phyloP scores from a whole-genome alignment of 345 rosid genomes.

The Cardamine occulta region DNA sequence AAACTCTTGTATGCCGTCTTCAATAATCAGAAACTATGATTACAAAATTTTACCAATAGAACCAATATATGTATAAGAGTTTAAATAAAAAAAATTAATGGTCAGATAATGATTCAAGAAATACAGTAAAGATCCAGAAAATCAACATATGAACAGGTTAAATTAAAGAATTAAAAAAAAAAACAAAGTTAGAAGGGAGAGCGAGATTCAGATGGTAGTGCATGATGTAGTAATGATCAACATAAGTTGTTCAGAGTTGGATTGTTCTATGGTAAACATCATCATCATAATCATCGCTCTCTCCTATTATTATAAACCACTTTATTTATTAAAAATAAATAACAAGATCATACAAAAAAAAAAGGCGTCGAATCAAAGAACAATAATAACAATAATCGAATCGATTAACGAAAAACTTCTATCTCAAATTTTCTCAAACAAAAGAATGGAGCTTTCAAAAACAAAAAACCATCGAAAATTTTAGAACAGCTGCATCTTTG shows the following conservation, averaged over 20 bases:
- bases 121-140: too few relatives aligned
- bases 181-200: not conserved
- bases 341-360: not conserved
- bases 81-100: not conserved
- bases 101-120: too few relatives aligned
- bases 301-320: not conserved
- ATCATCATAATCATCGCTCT: constrained; percentile 42
- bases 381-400: not conserved
- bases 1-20: too few relatives aligned
- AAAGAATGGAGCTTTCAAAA: not conserved
- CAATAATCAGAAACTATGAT: not conserved
- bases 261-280: constrained; percentile 44
- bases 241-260: constrained; percentile 42
- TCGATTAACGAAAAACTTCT: not conserved
- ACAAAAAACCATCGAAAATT: too few relatives aligned
- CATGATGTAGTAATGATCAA: constrained; percentile 42
- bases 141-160: not conserved
- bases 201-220: constrained; percentile 49
- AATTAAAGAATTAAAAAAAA: not conserved
- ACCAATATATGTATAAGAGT: not conserved
- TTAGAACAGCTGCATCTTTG: not conserved
- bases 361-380: not conserved
- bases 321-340: not conserved
- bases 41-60: not conserved
- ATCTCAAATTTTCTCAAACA: not conserved